Evolutionary conservation across 208 protist genomes (phyloP), one percentile per base, ranked within the genome.

Genomic region (Acanthamoeba polyphaga): DNA sequence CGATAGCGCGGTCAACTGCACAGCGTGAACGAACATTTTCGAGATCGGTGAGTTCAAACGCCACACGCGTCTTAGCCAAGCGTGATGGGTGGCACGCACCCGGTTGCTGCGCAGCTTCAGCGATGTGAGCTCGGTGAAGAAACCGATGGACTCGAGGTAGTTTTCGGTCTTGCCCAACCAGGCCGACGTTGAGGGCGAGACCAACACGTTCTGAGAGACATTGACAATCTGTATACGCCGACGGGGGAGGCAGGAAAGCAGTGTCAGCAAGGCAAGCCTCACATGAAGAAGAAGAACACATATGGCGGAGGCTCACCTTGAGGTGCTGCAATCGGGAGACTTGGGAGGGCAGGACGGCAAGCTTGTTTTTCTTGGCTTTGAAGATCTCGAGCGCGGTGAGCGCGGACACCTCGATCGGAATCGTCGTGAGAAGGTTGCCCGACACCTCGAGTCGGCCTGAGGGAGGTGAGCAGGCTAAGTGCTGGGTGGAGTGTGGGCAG

Each of bases 351-450:
- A 85, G 76, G 27, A 85, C 76, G 8, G 76, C n/a, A 6, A 85
- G 29, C 46, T 85, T 85, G 76, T 85, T 85, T 22, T 85, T 85
- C 76, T 85, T 85, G 46, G 76, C 76, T 32, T 85, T 85, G 76
- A 85, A 85, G 13, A 85, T 85, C 22, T 85, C 76, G 49, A 85
- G 76, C 8, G 76, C 76, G 17, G 76, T 60, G 43, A 85, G 46
- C 19, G 76, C 76, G 3, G 76, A 85, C 9, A 85, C 76, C 29
- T 85, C 76, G 7, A 85, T 46, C 43, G 76, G 76, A 7, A 85
- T 58, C 0, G 76, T 8, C 27, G 49, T 32, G n/a, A 85, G n/a
- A 1, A 85, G 76, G 22, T 85, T 85, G 34, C 43, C 32, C 19
- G 76, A 85, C 34, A 85, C 76, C 76, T 85, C 76, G 76, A 85